Evolutionary conservation across 2,329 filamentous ascomycete species (phyloP).

Genomic region (Alternaria sp.): DNA sequence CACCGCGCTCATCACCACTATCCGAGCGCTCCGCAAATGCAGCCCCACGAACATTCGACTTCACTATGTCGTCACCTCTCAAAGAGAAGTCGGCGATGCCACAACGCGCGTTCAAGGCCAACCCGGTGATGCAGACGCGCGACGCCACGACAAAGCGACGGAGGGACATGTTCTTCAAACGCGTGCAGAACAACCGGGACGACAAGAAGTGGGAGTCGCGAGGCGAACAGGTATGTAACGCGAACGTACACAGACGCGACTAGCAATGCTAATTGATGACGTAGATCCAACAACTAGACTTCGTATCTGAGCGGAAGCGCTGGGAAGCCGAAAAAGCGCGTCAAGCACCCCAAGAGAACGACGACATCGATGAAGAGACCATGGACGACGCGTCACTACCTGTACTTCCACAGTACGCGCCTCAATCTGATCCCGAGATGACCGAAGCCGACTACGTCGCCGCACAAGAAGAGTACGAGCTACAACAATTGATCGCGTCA

Average conservation of each 20-base stretch:
- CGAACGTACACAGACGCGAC: background rate
- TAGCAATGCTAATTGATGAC: constrained; percentile 1
- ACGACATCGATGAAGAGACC: constrained; percentile 32
- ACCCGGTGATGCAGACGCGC: constrained; percentile 66
- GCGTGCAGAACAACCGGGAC: constrained; percentile 53
- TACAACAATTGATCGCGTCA: constrained; percentile 54
- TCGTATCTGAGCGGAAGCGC: constrained; percentile 49
- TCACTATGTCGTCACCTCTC: constrained; percentile 35
- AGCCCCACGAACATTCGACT: constrained; percentile 31
- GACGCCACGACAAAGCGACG: constrained; percentile 69
- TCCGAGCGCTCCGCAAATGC: constrained; percentile 53
- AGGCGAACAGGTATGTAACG: constrained; percentile 53
- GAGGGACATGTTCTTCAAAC: constrained; percentile 72
- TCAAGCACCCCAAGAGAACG: constrained; percentile 46
- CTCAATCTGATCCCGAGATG: constrained; percentile 29
- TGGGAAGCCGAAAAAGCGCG: constrained; percentile 55
- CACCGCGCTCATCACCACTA: constrained; percentile 52
- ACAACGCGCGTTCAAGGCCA: constrained; percentile 61
- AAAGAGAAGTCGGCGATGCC: constrained; percentile 24
- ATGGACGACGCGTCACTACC: constrained; percentile 19
- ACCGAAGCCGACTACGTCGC: constrained; percentile 50
- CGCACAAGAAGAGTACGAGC: constrained; percentile 52
- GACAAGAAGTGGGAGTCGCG: constrained; percentile 55
- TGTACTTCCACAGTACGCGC: background rate
- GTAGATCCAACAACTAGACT: constrained; percentile 59